Base-by-base conservation (phyloP, 345 rosid genomes). In the Microthlaspi erraticum region DNA sequence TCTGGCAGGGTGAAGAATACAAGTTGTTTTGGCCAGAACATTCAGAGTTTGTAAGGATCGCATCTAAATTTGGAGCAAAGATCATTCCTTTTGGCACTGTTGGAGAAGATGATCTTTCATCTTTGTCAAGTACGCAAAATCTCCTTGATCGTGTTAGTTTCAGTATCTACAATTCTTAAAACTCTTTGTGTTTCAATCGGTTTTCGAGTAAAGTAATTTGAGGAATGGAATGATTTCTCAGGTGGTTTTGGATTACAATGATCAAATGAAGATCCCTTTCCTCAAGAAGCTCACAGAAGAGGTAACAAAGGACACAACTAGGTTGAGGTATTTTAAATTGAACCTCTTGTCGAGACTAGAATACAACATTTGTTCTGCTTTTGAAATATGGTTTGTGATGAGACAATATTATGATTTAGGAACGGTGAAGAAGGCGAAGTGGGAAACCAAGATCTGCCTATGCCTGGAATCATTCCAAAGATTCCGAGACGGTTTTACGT, bases 21-120 rank as follows among this genome's bases (percentile, higher is more conserved):
- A 87, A 85, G 79, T 58, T 87, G 57, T 77, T 87, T 64, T 88
- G 95, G 97, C 92, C 92, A 8, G 84, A 88, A 43, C 86, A 78
- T 16, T 77, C 83, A 3, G 97, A 91, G 74, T 88, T 91, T 68
- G 86, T 87, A 9, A 88, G 92, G 63, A 80, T 85, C 76, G 91
- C 95, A 36, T 83, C 97, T 19, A 83, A 77, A 64, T 85, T 87
- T 68, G 95, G 91, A 41, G 91, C 95, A 59, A 91, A 83, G 48
- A 91, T 88, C 50, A 76, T 91, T 54, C 95, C 97, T 62, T 88
- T 85, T 39, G 88, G 88, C 1, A 61, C 68, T 4, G 87, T 88
- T 23, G 97, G 97, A 81, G 97, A 88, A 76, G 97, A 91, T 70
- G 97, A 20, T 20, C 23, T 20, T 20, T 20, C 23, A 91, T 72